Evolutionary conservation across 164 flowering plant species (phyloP).

Genomic region (Malania oleifera): DNA sequence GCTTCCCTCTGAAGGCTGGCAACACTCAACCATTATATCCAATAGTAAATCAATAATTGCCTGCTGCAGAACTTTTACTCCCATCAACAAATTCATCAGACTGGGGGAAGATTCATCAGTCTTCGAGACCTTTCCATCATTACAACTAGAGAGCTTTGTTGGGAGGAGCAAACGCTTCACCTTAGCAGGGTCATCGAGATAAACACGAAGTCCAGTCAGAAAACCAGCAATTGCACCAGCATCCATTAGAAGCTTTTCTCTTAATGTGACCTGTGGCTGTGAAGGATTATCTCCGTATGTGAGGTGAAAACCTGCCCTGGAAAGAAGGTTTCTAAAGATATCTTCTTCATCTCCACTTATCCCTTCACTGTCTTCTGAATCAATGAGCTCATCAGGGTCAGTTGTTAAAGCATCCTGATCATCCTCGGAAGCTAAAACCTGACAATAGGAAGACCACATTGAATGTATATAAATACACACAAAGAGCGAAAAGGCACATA

Average conservation of each 20-base stretch:
- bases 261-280: conserved; percentile 89
- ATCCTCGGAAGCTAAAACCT: conserved; percentile 98
- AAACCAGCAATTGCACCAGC: conserved; percentile 99
- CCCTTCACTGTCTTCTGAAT: conserved; percentile 97
- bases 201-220: conserved; percentile 94
- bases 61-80: conserved; percentile 96
- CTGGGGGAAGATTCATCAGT: conserved; percentile 84
- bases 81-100: conserved; percentile 97
- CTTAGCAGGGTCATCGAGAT: conserved; percentile 98
- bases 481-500: not conserved
- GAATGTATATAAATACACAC: not conserved
- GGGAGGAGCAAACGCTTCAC: conserved; percentile 96
- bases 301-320: conserved; percentile 94
- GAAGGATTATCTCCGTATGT: conserved; percentile 93
- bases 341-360: conserved; percentile 99
- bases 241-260: conserved; percentile 97
- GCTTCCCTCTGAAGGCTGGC: conserved; percentile 75
- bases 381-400: conserved; percentile 93
- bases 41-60: conserved; percentile 92
- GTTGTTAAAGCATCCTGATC: conserved; percentile 97
- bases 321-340: conserved; percentile 85
- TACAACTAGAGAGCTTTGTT: conserved; percentile 71
- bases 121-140: conserved; percentile 55
- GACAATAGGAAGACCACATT: conserved; percentile 17
- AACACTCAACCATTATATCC: conserved; percentile 88